Conservation (phyloP, 768 basidiomycete species). For the Leccinum boreale region DNA sequence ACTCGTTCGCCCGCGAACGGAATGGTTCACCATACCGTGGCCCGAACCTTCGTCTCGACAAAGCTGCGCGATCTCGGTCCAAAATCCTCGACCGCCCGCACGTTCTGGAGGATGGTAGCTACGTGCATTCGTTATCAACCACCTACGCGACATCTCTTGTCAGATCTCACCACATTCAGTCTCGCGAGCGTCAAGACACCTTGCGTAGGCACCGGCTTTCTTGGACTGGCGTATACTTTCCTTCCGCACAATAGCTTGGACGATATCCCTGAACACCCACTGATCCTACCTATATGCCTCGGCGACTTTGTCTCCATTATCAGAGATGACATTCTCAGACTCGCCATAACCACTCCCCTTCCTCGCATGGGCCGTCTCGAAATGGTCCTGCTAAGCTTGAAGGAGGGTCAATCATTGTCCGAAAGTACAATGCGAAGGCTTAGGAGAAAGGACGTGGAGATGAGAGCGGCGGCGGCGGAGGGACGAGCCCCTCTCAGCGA, state of each 20-base stretch:
- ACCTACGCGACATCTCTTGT: slow-evolving; percentile 16
- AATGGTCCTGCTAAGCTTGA: slow-evolving; percentile 18
- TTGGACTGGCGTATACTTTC: slow-evolving; percentile 16
- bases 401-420: slow-evolving; percentile 21
- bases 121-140: slow-evolving; percentile 26
- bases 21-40: slow-evolving; percentile 28
- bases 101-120: slow-evolving; percentile 26
- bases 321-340: slow-evolving; percentile 8
- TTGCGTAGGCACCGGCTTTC: slow-evolving; percentile 21
- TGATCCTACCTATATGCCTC: slow-evolving; percentile 16
- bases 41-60: slow-evolving; percentile 24
- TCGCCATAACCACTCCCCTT: slow-evolving; percentile 20
- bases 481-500: slow-evolving; percentile 23
- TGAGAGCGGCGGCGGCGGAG: slow-evolving; percentile 18
- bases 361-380: slow-evolving; percentile 21
- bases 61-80: slow-evolving; percentile 26
- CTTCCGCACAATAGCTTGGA: slow-evolving; percentile 2
- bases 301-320: neutral
- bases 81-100: slow-evolving; percentile 19
- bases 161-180: slow-evolving; percentile 20
- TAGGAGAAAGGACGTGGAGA: slow-evolving; percentile 23
- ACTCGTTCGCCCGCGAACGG: slow-evolving; percentile 24
- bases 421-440: slow-evolving; percentile 25
- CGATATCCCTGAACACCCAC: slow-evolving; percentile 19
- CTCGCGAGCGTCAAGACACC: slow-evolving; percentile 24